Percentiles rank a stretch among this genome's conserved stretches.
Conservation (phyloP, 805 yeast species). For the Saccharomycopsis microspora region DNA sequence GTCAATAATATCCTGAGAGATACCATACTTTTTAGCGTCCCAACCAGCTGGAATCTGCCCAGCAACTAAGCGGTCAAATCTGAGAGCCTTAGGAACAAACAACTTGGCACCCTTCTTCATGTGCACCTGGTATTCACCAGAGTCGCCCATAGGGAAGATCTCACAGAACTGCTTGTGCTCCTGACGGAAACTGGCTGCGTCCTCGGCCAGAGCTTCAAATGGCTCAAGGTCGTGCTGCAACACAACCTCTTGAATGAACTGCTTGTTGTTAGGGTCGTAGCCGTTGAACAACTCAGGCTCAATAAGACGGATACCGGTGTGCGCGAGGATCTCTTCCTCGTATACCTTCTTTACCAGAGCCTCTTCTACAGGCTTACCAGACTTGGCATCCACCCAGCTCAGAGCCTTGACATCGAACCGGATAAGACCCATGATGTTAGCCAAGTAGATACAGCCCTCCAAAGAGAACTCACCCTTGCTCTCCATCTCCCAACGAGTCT, state of each 20-base stretch:
- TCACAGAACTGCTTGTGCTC: conserved; percentile 94
- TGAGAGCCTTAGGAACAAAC: conserved; percentile 64
- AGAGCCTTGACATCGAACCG: conserved; percentile 69
- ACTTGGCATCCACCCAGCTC: conserved; percentile 97
- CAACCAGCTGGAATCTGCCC: conserved; percentile 96
- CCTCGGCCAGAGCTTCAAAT: conserved; percentile 88
- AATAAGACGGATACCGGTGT: conserved; percentile 91
- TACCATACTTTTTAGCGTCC: conserved; percentile 92
- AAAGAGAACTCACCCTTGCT: conserved; percentile 87
- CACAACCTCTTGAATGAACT: conserved; percentile 88
- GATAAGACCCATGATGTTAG: conserved; percentile 98
- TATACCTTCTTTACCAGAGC: conserved; percentile 86
- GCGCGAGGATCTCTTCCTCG: conserved; percentile 79
- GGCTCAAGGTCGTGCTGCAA: conserved; percentile 95
- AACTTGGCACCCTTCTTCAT: conserved; percentile 89
- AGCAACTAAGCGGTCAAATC: conserved; percentile 21
- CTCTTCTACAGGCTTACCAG: conserved; percentile 88
- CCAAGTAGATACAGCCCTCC: conserved; percentile 98
- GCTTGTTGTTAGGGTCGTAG: conserved; percentile 90
- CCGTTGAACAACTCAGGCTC: conserved; percentile 94
- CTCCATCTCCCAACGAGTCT: conserved; percentile 99
- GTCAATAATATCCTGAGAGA: conserved; percentile 78
- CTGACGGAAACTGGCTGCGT: conserved; percentile 87
- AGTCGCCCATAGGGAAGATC: conserved; percentile 74
- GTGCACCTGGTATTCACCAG: conserved; percentile 87